Evolutionary conservation across 2,329 filamentous ascomycete species (phyloP), one percentile per base, ranked within the genome.

Genomic region (Kalaharituber pfeilii): DNA sequence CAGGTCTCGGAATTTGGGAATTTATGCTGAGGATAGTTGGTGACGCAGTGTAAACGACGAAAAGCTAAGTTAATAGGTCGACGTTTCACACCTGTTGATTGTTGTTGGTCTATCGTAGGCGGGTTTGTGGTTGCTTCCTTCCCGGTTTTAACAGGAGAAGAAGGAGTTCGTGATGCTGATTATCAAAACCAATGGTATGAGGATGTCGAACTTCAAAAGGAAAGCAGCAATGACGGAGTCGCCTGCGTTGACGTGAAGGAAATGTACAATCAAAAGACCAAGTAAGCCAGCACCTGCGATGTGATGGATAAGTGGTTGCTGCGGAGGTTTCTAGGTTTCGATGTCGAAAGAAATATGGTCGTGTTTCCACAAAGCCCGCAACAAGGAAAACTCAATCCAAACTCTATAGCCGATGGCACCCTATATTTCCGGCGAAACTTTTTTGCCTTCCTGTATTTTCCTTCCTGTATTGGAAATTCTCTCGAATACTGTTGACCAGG

Each of bases 11-110:
- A 39, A 39, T 9, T 18, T 5, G 33, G n/a, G n/a, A n/a, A n/a
- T n/a, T n/a, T n/a, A n/a, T n/a, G n/a, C 29, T 33, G 29, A 33
- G 29, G 33, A 4, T 27, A 52, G 28, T 47, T 44, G 28, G 20
- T 29, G 25, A 25, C 51, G 53, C 52, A 49, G 39, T 42, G 26
- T 20, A 30, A 53, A 49, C 57, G 57, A 59, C 59, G 58, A 60
- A 55, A 53, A 53, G 28, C 59, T 61, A 61, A 61, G 55, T 61
- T 61, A 61, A 61, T 61, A 61, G 55, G 58, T 60, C 58, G 58
- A 53, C 52, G 50, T 56, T 51, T 57, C 44, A 55, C 52, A 45
- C 27, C 45, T 36, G n/a, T n/a, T n/a, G 24, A 53, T 42, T 57
- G 52, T 52, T 50, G 27, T 30, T 51, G n/a, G 45, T 18, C 27